A percentile compares a stretch with the other conserved stretches of the same genome.
These are phyloP conservation scores for Teratosphaeria zuluensis DNA, from an alignment of 2,329 filamentous ascomycete genomes.

Conservation along the genomic window DNA sequence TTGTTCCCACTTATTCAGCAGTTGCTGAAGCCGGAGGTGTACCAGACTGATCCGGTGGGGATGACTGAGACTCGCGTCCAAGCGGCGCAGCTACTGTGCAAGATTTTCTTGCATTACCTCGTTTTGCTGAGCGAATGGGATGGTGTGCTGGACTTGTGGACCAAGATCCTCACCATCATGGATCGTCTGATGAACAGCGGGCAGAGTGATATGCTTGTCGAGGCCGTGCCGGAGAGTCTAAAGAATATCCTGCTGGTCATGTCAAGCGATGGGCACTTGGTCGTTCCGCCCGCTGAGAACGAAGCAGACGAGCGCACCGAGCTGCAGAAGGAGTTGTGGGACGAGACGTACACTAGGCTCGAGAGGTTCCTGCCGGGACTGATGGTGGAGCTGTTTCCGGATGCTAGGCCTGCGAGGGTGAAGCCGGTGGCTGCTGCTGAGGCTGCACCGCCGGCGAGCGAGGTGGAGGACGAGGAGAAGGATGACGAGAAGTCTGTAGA, in stretches of 20 bases:
- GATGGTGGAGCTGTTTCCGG: conserved; percentile 50
- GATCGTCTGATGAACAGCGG: conserved; percentile 94
- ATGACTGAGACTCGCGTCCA: conserved; percentile 96
- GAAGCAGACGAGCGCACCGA: conserved; percentile 35
- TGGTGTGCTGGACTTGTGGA: conserved; percentile 84
- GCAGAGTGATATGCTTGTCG: conserved; percentile 66
- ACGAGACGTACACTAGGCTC: conserved; percentile 50
- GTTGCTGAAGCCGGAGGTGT: conserved; percentile 87
- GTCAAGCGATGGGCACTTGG: conserved; percentile 74
- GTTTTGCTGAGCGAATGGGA: conserved; percentile 76
- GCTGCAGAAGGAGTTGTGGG: conserved; percentile 47
- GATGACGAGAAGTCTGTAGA: not conserved
- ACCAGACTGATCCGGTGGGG: conserved; percentile 77
- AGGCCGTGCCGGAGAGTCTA: conserved; percentile 87
- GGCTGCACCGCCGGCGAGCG: not conserved
- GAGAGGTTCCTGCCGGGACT: conserved; percentile 52
- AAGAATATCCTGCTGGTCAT: conserved; percentile 97
- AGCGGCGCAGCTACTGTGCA: conserved; percentile 81
- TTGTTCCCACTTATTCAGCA: conserved; percentile 83
- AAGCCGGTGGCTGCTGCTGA: conserved; percentile 3
- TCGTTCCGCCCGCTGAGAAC: conserved; percentile 47
- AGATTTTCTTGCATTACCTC: conserved; percentile 90
- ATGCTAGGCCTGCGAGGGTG: conserved; percentile 22
- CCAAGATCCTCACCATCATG: conserved; percentile 59
- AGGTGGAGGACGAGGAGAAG: not conserved